These are phyloP conservation scores for Helenozyma rhizophorensis DNA, from an alignment of 805 yeast genomes.

Conservation along the genomic window DNA sequence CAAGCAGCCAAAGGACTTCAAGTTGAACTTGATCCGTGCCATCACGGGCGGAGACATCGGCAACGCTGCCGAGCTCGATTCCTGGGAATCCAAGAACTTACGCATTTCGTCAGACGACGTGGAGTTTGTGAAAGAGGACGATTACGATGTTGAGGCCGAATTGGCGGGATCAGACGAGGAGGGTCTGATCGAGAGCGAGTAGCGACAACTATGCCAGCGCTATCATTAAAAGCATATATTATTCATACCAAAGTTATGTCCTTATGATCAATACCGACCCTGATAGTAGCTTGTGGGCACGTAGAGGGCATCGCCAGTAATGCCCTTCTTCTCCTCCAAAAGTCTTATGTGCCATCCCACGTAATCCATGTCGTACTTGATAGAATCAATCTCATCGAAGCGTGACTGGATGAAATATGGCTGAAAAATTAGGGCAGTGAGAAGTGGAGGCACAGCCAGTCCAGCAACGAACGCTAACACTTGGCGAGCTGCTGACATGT, in stretches of 20 bases:
- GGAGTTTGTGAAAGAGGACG: conserved; percentile 14
- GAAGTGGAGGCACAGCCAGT: conserved; percentile 25
- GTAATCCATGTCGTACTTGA: conserved; percentile 28
- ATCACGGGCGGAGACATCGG: conserved; percentile 52
- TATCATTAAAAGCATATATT: no score
- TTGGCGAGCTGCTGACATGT: not conserved
- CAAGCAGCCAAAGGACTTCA: conserved; percentile 43
- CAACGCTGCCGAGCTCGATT: conserved; percentile 25
- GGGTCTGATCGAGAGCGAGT: conserved; percentile 6
- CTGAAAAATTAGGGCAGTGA: conserved; percentile 23
- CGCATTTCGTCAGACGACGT: conserved; percentile 20
- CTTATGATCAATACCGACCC: conserved; percentile 6
- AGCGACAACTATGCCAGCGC: no score
- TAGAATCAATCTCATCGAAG: conserved; percentile 26
- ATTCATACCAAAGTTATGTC: no score
- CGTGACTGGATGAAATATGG: conserved; percentile 22
- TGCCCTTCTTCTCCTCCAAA: conserved; percentile 28
- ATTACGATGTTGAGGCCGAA: conserved; percentile 11
- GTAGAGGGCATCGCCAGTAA: conserved; percentile 24
- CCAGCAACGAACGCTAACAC: conserved; percentile 27
- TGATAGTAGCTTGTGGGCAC: conserved; percentile 24
- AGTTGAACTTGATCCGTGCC: conserved; percentile 49
- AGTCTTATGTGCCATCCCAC: conserved; percentile 34
- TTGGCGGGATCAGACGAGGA: conserved; percentile 13
- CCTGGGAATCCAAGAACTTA: conserved; percentile 36